A percentile compares a stretch with the other conserved stretches of the same genome.
phyloP scores from a whole-genome alignment of 1,139 yeast species.

The Barnettozyma hawaiiensis region DNA sequence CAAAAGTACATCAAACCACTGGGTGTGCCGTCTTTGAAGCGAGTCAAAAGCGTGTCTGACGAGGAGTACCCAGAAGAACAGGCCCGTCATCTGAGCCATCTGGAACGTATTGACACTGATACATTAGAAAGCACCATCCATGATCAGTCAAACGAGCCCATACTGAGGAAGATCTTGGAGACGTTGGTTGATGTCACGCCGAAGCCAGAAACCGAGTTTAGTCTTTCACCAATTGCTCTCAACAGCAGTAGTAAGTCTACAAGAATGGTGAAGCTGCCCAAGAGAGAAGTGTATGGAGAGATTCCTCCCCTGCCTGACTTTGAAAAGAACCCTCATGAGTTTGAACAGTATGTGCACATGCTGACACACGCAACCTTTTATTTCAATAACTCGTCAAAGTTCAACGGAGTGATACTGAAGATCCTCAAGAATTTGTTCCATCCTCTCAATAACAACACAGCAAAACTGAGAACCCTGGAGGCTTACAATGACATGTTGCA shows the following conservation, averaged over 20 bases:
- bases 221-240: constrained; percentile 12
- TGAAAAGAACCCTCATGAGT: constrained; percentile 21
- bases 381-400: constrained; percentile 29
- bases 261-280: constrained; percentile 8
- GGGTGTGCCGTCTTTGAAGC: constrained; percentile 20
- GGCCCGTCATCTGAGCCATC: constrained; percentile 16
- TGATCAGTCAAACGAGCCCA: constrained; percentile 13
- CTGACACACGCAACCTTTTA: constrained; percentile 33
- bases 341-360: constrained; percentile 30
- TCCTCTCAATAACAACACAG: constrained; percentile 34
- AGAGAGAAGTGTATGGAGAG: constrained; percentile 26
- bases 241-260: constrained; percentile 4
- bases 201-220: constrained; percentile 8
- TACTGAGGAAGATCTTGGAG: constrained; percentile 12
- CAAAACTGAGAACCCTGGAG: constrained; percentile 30
- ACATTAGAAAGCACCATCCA: constrained; percentile 12
- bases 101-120: constrained; percentile 12
- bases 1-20: constrained; percentile 26
- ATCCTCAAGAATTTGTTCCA: constrained; percentile 36
- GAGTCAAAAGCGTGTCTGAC: constrained; percentile 14
- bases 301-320: constrained; percentile 33
- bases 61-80: constrained; percentile 18
- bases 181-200: constrained; percentile 20
- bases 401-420: constrained; percentile 32
- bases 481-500: constrained; percentile 41